These are phyloP conservation scores for Fusarium heterosporum DNA, from an alignment of 2,329 filamentous ascomycete species.

Conservation along the genomic window DNA sequence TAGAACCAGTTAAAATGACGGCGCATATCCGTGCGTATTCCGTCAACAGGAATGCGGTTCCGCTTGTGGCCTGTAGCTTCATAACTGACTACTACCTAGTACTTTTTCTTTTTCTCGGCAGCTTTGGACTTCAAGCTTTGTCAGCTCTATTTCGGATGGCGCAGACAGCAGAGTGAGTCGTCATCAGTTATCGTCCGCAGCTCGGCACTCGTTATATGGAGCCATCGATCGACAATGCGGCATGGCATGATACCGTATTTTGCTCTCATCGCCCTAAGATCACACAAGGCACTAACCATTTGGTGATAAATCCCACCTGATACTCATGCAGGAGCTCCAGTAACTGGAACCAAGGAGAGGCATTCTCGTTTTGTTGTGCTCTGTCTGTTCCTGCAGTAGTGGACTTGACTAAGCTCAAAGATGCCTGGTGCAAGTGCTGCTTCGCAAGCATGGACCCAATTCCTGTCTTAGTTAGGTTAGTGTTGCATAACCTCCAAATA, in stretches of 20 bases:
- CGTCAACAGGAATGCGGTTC: constrained; percentile 29
- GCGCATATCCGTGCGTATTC: no score
- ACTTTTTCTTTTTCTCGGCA: constrained; percentile 1
- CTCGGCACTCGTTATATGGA: constrained; percentile 18
- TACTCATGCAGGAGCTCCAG: constrained; percentile 29
- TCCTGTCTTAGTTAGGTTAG: constrained; percentile 2
- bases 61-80: constrained; percentile 14
- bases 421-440: constrained; percentile 21
- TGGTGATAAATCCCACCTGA: constrained; percentile 18
- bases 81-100: neutral
- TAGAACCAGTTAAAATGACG: constrained; percentile 1
- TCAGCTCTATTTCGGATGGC: constrained; percentile 16
- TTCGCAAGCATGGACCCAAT: constrained; percentile 11
- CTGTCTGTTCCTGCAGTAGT: constrained; percentile 47
- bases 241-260: neutral
- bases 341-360: constrained; percentile 29
- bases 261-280: constrained; percentile 7
- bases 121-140: constrained; percentile 4
- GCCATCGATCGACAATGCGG: constrained; percentile 28
- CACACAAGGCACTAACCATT: constrained; percentile 34
- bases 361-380: constrained; percentile 28
- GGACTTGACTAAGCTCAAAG: constrained; percentile 35
- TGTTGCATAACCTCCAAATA: neutral
- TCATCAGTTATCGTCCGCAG: constrained; percentile 27
- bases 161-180: constrained; percentile 19